phyloP scores from a whole-genome alignment of 176 grass and related monocot species.

The bread wheat (Triticum aestivum) region IWGSC_CS_RefSeq_v2.1 NC_057797.1:665107546-665108045 shows the following conservation, averaged over 20 bases:
- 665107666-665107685: slow-evolving; percentile 30
- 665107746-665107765: not conserved
- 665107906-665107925: not conserved
- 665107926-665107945: not conserved
- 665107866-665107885: not conserved
- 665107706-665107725: not conserved
- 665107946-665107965: not conserved
- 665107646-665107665: slow-evolving; percentile 47
- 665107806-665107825: not conserved
- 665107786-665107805: not conserved
- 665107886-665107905: not conserved
- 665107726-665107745: not conserved
- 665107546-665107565: slow-evolving; percentile 52
- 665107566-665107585: not conserved
- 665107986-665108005: not conserved
- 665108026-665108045: not conserved
- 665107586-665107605: not conserved
- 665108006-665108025: not conserved
- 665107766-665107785: not conserved
- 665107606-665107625: no score
- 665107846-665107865: slow-evolving; percentile 54
- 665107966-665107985: not conserved
- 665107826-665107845: not conserved
- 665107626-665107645: not conserved
- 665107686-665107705: not conserved